These are phyloP conservation scores for Volutella citrinella DNA, from an alignment of 2,329 filamentous ascomycete genomes.

Conservation along the genomic window DNA sequence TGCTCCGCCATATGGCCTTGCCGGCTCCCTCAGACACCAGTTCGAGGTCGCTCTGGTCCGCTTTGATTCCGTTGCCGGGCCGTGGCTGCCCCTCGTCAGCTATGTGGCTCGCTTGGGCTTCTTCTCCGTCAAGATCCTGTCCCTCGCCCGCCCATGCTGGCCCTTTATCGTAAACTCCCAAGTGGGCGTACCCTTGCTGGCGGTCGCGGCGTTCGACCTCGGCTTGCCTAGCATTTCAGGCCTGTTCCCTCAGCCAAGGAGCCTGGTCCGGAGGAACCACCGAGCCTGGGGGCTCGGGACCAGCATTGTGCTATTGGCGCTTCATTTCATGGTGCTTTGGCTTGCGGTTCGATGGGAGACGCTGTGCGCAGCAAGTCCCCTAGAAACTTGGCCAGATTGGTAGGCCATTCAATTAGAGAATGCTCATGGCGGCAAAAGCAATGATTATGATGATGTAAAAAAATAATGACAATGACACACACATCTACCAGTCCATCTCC, in stretches of 20 bases:
- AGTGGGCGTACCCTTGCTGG: conserved; percentile 64
- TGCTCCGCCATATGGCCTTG: conserved; percentile 42
- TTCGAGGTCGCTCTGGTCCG: conserved; percentile 34
- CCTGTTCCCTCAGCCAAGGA: conserved; percentile 12
- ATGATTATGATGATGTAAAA: neutral
- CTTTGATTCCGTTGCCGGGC: conserved; percentile 20
- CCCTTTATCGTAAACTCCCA: conserved; percentile 66
- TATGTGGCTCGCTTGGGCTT: conserved; percentile 51
- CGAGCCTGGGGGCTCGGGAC: conserved; percentile 29
- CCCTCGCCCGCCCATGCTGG: conserved; percentile 65
- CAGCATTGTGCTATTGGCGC: conserved; percentile 28
- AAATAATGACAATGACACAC: too few relatives aligned
- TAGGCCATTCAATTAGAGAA: too few relatives aligned
- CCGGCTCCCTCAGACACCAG: too few relatives aligned
- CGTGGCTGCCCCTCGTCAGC: conserved; percentile 28
- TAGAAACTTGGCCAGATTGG: conserved; percentile 30
- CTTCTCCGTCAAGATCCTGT: conserved; percentile 67
- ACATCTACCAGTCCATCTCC: too few relatives aligned
- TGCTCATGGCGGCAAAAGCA: too few relatives aligned
- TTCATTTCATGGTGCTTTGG: conserved; percentile 36
- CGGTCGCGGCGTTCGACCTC: conserved; percentile 67
- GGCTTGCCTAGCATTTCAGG: conserved; percentile 35
- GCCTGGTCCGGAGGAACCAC: conserved; percentile 12
- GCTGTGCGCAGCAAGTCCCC: conserved; percentile 27
- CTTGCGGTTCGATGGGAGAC: conserved; percentile 30